A percentile compares a stretch with the other conserved stretches of the same genome.
These are phyloP conservation scores for Mrakia hoshinonis DNA, from an alignment of 768 basidiomycete genomes.

Conservation along the genomic window DNA sequence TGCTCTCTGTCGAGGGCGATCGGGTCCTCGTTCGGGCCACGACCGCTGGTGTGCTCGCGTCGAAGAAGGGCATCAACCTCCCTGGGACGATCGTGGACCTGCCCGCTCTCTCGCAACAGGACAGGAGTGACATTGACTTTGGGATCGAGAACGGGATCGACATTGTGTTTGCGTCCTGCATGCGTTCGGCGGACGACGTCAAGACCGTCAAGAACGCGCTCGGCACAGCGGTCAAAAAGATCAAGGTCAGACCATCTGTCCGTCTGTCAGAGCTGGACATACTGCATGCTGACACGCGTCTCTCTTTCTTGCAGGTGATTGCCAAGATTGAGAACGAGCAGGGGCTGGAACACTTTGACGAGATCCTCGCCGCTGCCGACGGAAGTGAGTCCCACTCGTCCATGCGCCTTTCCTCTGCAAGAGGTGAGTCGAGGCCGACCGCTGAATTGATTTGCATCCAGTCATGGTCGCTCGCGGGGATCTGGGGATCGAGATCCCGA, in stretches of 20 bases:
- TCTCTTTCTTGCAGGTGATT: constrained; percentile 46
- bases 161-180: constrained; percentile 99
- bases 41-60: constrained; percentile 87
- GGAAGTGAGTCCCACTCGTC: constrained; percentile 44
- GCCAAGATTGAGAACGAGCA: constrained; percentile 99
- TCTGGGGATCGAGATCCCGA: constrained; percentile 98
- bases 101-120: constrained; percentile 93
- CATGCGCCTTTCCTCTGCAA: background rate
- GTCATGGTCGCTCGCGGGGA: constrained; percentile 99
- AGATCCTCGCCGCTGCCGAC: constrained; percentile 87
- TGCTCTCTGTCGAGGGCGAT: constrained; percentile 73
- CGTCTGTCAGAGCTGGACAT: too few species aligned
- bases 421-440: background rate
- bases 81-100: constrained; percentile 97
- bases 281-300: too few species aligned
- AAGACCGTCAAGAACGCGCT: constrained; percentile 84
- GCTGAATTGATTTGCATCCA: background rate
- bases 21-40: constrained; percentile 66
- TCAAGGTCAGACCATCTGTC: constrained; percentile 58
- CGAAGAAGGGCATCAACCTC: constrained; percentile 97
- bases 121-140: constrained; percentile 87
- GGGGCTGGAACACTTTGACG: constrained; percentile 97
- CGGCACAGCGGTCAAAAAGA: constrained; percentile 85
- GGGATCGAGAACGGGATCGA: constrained; percentile 97
- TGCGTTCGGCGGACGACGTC: constrained; percentile 90